Evolutionary conservation across 2,329 filamentous ascomycete genomes (phyloP).

Genomic region (Cladosporium sp.): DNA sequence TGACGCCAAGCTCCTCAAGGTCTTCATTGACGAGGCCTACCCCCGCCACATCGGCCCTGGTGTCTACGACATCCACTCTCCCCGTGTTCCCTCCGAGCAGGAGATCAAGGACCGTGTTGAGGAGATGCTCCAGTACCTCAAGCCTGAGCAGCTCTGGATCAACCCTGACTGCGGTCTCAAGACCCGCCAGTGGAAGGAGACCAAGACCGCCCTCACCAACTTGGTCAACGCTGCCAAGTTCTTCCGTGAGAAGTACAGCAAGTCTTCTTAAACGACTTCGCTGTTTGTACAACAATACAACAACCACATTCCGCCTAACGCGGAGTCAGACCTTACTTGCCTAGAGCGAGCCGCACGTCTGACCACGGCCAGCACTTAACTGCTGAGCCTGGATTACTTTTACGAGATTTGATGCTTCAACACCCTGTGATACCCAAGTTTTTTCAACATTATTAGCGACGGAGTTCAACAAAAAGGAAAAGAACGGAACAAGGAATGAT

Average conservation of each 20-base stretch:
- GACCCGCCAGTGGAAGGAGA: slow-evolving; percentile 98
- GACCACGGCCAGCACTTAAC: slow-evolving; percentile 26
- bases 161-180: slow-evolving; percentile 99
- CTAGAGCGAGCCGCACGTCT: slow-evolving; percentile 13
- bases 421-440: slow-evolving; percentile 33
- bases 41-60: slow-evolving; percentile 97
- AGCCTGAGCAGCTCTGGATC: slow-evolving; percentile 98
- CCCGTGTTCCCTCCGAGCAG: slow-evolving; percentile 93
- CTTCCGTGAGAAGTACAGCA: slow-evolving; percentile 70
- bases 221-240: slow-evolving; percentile 98
- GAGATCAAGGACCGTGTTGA: slow-evolving; percentile 97
- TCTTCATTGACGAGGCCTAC: slow-evolving; percentile 97
- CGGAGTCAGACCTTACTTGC: slow-evolving; percentile 19
- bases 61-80: slow-evolving; percentile 99
- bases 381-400: slow-evolving; percentile 23
- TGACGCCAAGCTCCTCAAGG: slow-evolving; percentile 97
- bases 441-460: slow-evolving; percentile 29
- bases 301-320: slow-evolving; percentile 16
- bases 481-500: slow-evolving; percentile 28
- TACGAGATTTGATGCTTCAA: slow-evolving; percentile 31
- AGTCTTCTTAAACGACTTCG: slow-evolving; percentile 24
- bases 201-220: slow-evolving; percentile 92
- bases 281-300: slow-evolving; percentile 21
- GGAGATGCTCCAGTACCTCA: slow-evolving; percentile 96
- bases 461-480: slow-evolving; percentile 32